Evolutionary conservation across 495 filamentous ascomycete species (phyloP).

Genomic region (Lasiosphaeriaceae sp.): DNA sequence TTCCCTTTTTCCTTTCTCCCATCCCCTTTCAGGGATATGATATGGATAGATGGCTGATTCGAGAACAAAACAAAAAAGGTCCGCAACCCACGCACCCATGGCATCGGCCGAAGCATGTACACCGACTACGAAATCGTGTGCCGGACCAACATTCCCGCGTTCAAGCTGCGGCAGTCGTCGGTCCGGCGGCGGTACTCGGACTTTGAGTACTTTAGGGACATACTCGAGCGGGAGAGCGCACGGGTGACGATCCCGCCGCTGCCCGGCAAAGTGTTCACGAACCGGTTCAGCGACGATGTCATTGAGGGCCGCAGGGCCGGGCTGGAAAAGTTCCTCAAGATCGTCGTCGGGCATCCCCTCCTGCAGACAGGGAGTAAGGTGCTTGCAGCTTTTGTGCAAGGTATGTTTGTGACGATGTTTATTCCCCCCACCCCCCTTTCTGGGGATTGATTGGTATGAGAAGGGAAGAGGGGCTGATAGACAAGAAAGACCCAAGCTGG

Average conservation of each 20-base stretch:
- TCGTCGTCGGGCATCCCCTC: slow-evolving; percentile 93
- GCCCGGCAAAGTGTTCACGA: slow-evolving; percentile 96
- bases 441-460: too few relatives aligned
- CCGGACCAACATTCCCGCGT: slow-evolving; percentile 97
- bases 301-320: slow-evolving; percentile 93
- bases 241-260: slow-evolving; percentile 93
- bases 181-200: slow-evolving; percentile 94
- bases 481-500: slow-evolving; percentile 64
- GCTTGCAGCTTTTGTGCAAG: slow-evolving; percentile 90
- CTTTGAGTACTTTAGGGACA: slow-evolving; percentile 98
- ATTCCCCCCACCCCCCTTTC: background rate
- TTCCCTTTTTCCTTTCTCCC: slow-evolving; percentile 12
- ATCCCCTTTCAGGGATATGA: background rate
- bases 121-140: slow-evolving; percentile 97
- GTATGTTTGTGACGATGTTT: slow-evolving; percentile 55
- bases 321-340: slow-evolving; percentile 92
- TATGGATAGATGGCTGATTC: too few relatives aligned
- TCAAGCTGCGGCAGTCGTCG: slow-evolving; percentile 77
- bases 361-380: slow-evolving; percentile 98
- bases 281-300: slow-evolving; percentile 96
- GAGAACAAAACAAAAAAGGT: slow-evolving; percentile 62
- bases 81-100: slow-evolving; percentile 90
- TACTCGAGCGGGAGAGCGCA: slow-evolving; percentile 90
- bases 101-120: slow-evolving; percentile 92
- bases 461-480: background rate